phyloP scores from a whole-genome alignment of 2,329 filamentous ascomycete species.

The Scleromitrula shiraiana region DNA sequence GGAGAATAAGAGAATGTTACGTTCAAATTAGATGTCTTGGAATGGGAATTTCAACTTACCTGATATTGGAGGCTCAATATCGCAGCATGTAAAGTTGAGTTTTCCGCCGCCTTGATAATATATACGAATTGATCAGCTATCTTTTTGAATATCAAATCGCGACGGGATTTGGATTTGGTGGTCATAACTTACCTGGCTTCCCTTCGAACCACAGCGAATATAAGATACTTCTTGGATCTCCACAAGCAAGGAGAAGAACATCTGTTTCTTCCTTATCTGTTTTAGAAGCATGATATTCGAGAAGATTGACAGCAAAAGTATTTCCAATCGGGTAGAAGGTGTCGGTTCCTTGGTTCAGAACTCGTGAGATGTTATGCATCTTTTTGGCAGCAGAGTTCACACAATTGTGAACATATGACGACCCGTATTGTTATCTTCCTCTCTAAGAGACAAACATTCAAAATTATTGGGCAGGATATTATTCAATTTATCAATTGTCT shows the following conservation, averaged over 20 bases:
- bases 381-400: not conserved
- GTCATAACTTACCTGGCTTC: constrained; percentile 2
- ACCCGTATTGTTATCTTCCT: not conserved
- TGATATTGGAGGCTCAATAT: not conserved
- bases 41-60: not conserved
- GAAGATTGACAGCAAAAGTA: not conserved
- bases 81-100: not conserved
- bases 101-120: not conserved
- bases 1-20: not conserved
- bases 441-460: no score
- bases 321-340: not conserved
- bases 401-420: not conserved
- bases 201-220: constrained; percentile 7
- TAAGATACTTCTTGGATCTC: constrained; percentile 7
- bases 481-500: no score
- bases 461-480: no score
- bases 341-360: not conserved
- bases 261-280: not conserved
- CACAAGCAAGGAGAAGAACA: constrained; percentile 6
- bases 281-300: not conserved
- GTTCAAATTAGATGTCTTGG: not conserved
- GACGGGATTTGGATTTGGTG: not conserved
- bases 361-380: not conserved
- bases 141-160: not conserved
- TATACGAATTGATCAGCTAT: not conserved